Evolutionary conservation across 306 rosid genomes (phyloP).

Genomic region (Morella rubra): DNA sequence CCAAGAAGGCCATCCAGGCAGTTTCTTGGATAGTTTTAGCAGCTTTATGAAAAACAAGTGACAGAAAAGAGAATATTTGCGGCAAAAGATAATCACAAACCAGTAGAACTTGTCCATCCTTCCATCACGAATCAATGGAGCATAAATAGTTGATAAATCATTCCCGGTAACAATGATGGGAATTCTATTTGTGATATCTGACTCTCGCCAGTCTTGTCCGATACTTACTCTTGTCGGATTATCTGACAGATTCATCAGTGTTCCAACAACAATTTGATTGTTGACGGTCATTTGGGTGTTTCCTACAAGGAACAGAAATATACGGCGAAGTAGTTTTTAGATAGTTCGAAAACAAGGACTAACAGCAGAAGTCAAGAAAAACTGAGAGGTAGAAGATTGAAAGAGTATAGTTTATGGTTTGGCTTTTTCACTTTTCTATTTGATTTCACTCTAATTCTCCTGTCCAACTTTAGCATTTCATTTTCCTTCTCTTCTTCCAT

Average conservation of each 20-base stretch:
- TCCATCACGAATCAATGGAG: slow-evolving; percentile 97
- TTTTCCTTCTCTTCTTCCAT: no score
- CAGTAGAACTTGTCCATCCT: slow-evolving; percentile 99
- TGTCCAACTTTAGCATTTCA: neutral
- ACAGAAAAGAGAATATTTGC: slow-evolving; percentile 11
- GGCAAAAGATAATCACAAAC: slow-evolving; percentile 36
- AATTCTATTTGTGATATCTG: slow-evolving; percentile 74
- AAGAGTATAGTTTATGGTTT: neutral
- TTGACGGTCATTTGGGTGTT: slow-evolving; percentile 96
- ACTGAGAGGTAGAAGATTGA: slow-evolving; percentile 14
- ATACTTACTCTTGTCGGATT: slow-evolving; percentile 90
- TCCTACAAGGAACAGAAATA: slow-evolving; percentile 46
- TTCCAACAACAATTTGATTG: slow-evolving; percentile 97
- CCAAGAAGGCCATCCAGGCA: neutral
- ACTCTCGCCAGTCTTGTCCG: slow-evolving; percentile 90
- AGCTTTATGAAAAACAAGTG: slow-evolving; percentile 6
- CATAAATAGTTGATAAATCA: slow-evolving; percentile 90
- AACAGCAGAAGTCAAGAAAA: slow-evolving; percentile 7
- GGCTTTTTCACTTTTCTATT: neutral
- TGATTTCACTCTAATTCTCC: slow-evolving; percentile 11
- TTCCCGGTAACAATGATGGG: slow-evolving; percentile 96
- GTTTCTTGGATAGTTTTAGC: neutral
- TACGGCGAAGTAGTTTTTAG: slow-evolving; percentile 7
- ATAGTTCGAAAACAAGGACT: slow-evolving; percentile 15
- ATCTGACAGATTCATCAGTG: slow-evolving; percentile 92